Evolutionary conservation across 164 flowering plant genomes (phyloP).

Genomic region (Tetracentron sinense): DNA sequence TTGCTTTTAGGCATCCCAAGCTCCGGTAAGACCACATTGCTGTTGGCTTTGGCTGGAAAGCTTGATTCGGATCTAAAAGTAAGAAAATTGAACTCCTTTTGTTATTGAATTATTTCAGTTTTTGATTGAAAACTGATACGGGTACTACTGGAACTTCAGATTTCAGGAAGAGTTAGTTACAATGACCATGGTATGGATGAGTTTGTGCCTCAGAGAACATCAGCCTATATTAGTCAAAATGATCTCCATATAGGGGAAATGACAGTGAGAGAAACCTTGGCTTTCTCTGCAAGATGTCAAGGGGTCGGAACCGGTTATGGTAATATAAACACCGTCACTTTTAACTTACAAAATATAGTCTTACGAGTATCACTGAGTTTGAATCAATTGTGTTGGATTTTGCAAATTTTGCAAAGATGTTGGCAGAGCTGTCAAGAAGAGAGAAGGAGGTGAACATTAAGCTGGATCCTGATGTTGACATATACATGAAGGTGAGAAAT

Average conservation of each 20-base stretch:
- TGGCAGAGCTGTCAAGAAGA: slow-evolving; percentile 52
- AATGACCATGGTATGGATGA: slow-evolving; percentile 48
- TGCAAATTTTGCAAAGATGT: slow-evolving; percentile 39
- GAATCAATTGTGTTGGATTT: background rate
- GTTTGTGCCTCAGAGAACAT: slow-evolving; percentile 43
- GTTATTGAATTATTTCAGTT: too few species aligned
- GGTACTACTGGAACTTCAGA: slow-evolving; percentile 12
- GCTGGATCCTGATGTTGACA: slow-evolving; percentile 61
- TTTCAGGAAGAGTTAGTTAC: slow-evolving; percentile 40
- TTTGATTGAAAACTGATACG: too few species aligned
- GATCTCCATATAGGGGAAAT: slow-evolving; percentile 48
- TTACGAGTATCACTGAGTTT: background rate
- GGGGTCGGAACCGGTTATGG: slow-evolving; percentile 49
- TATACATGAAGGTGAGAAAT: slow-evolving; percentile 56
- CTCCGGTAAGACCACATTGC: slow-evolving; percentile 46
- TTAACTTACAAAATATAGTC: too few species aligned
- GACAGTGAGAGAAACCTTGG: slow-evolving; percentile 53
- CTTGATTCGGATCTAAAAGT: slow-evolving; percentile 38
- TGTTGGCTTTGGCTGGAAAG: slow-evolving; percentile 46
- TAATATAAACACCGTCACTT: slow-evolving; percentile 13
- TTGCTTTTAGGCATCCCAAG: slow-evolving; percentile 53
- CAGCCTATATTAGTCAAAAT: slow-evolving; percentile 53
- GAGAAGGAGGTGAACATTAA: slow-evolving; percentile 54
- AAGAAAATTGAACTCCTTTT: too few species aligned
- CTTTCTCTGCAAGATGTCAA: slow-evolving; percentile 51